phyloP scores from a whole-genome alignment of 805 yeast species.

The Ogataea methylovora region DNA sequence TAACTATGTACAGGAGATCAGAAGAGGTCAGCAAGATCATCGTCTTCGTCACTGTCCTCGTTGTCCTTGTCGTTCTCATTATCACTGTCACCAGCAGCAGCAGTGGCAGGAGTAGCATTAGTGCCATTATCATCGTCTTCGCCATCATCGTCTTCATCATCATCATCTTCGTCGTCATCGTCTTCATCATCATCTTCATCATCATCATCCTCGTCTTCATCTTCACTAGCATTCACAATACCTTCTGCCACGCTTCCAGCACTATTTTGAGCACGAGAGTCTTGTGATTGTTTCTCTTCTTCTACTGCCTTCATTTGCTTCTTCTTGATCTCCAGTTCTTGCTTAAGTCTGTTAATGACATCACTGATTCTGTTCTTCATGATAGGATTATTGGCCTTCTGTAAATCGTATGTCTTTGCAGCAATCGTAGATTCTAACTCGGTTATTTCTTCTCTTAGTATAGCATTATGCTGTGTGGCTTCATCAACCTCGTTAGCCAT shows the following conservation, averaged over 20 bases:
- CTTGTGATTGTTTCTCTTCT: constrained; percentile 18
- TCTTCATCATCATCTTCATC: constrained; percentile 16
- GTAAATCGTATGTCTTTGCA: constrained; percentile 65
- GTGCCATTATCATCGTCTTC: constrained; percentile 14
- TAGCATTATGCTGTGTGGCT: constrained; percentile 55
- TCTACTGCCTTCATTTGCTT: constrained; percentile 42
- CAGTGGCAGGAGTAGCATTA: constrained; percentile 13
- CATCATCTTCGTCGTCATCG: constrained; percentile 10
- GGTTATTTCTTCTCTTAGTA: constrained; percentile 74
- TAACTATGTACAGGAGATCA: constrained; percentile 3
- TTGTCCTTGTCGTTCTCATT: constrained; percentile 16
- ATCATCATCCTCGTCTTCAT: constrained; percentile 60
- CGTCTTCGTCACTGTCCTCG: constrained; percentile 24
- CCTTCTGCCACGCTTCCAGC: constrained; percentile 15
- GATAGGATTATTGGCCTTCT: constrained; percentile 73
- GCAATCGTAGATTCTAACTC: constrained; percentile 76
- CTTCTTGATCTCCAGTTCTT: constrained; percentile 76
- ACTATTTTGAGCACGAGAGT: constrained; percentile 14
- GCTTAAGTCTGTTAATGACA: constrained; percentile 67
- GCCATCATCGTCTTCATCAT: constrained; percentile 18
- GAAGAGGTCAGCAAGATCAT: constrained; percentile 22
- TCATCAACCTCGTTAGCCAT: constrained; percentile 40
- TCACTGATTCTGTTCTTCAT: constrained; percentile 81
- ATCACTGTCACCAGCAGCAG: constrained; percentile 13
- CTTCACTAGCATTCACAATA: constrained; percentile 28